Base-by-base conservation (phyloP, 1,284 basidiomycete genomes). In the Athelia sp. region DNA sequence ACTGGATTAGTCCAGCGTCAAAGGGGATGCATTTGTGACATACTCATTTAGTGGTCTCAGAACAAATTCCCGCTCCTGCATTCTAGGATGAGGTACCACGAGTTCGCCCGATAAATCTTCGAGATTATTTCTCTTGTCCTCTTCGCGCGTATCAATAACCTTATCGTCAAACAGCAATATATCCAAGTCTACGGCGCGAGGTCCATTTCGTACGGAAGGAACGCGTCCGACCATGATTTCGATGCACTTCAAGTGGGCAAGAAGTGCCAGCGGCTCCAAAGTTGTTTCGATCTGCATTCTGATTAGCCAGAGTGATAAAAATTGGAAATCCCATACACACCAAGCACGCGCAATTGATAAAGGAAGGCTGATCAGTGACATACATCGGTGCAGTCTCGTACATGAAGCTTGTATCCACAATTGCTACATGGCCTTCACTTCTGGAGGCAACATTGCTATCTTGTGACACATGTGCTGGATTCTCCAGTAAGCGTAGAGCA, bases 371-470 rank as follows among this genome's bases (percentile, higher is more conserved):
- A 54, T 97, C 86, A 15, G 80, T 79, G 21, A 96, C 84, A 66
- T 99, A 99, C 97, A 98, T 98, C 0, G 97, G 93, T 18, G 85
- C 76, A 17, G 89, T 95, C 68, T 98, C 89, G 64, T 99, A 99
- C 69, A 99, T 67, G 68, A 95, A 93, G 62, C 92, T 94, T 0
- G 93, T 95, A 56, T 91, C 77, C 22, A 88, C 68, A 14, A 95
- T 70, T 14, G 60, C 62, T 3, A 84, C 67, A 17, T 58, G 52
- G 1, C 54, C 52, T 11, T 62, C 57, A 1, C 57, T 51, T 17
- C 36, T n/a, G 9, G n/a, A n/a, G n/a, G n/a, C n/a, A 21, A 38
- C 57, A 14, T 59, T 52, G 4, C 51, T 46, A 53, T 61, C 51
- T 0, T 46, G 45, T 2, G 71, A 46, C 17, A 72, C 42, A 11